A percentile compares a stretch with the other conserved stretches of the same genome.
phyloP scores from a whole-genome alignment of 164 flowering plant species.

The Paratinospora sagittata region DNA sequence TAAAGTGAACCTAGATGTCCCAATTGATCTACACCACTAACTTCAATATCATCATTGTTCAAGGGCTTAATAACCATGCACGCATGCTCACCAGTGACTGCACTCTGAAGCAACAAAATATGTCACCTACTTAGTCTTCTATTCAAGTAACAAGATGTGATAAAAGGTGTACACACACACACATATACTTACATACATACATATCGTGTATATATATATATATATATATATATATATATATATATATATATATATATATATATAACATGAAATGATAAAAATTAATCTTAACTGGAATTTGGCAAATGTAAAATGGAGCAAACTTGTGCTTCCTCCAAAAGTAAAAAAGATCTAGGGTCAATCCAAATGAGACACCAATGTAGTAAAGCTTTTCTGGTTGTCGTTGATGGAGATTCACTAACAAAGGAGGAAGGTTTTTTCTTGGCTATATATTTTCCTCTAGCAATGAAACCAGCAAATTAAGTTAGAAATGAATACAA shows the following conservation, averaged over 20 bases:
- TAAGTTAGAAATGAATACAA: constrained; percentile 6
- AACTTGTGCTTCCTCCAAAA: constrained; percentile 90
- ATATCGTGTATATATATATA: too few relatives aligned
- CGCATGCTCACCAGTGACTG: constrained; percentile 92
- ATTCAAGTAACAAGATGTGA: not conserved
- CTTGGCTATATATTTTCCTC: constrained; percentile 83
- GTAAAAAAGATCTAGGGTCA: constrained; percentile 79
- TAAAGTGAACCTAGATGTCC: constrained; percentile 75
- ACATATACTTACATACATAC: too few relatives aligned
- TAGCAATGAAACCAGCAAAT: constrained; percentile 64
- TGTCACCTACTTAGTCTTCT: not conserved
- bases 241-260: too few relatives aligned
- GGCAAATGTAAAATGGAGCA: constrained; percentile 85
- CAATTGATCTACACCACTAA: constrained; percentile 45
- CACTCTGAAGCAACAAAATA: constrained; percentile 41
- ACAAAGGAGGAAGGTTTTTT: constrained; percentile 72
- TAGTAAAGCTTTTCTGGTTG: constrained; percentile 88
- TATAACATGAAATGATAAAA: too few relatives aligned
- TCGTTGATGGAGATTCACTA: constrained; percentile 80
- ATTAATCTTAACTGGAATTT: constrained; percentile 53
- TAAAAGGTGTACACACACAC: not conserved
- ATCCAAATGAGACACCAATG: constrained; percentile 94
- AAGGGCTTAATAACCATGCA: constrained; percentile 89
- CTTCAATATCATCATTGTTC: constrained; percentile 68
- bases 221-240: too few relatives aligned